Evolutionary conservation across 2,329 filamentous ascomycete genomes (phyloP).

Genomic region (Penicillium freii): DNA sequence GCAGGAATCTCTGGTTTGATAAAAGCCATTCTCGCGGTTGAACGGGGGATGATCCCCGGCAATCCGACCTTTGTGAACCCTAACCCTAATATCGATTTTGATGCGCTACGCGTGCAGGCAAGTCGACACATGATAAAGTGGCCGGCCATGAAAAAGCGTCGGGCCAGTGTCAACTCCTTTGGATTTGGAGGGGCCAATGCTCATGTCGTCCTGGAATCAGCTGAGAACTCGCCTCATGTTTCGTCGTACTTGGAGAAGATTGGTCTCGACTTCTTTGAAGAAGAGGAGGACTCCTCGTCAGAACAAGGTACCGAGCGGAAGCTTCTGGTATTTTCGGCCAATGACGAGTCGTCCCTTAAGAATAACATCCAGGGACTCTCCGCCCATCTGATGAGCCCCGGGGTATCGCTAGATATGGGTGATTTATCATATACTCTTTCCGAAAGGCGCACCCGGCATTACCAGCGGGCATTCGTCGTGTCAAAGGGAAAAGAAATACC

Average conservation of each 20-base stretch:
- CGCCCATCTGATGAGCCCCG: no score
- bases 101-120: neutral
- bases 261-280: neutral
- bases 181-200: conserved; percentile 19
- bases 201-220: conserved; percentile 12
- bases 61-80: neutral
- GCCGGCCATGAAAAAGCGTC: neutral
- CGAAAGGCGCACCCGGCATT: no score
- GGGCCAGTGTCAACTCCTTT: conserved; percentile 21
- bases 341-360: no score
- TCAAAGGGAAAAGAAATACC: no score
- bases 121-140: neutral
- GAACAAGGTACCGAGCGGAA: no score
- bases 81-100: neutral
- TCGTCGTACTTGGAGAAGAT: no score
- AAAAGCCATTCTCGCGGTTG: neutral
- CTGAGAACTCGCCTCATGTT: no score
- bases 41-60: neutral
- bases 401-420: no score
- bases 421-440: no score
- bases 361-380: no score
- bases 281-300: neutral
- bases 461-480: no score
- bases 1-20: neutral
- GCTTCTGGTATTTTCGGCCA: no score